These are phyloP conservation scores for Suillus paluster DNA, from an alignment of 768 basidiomycete species.

Conservation along the genomic window DNA sequence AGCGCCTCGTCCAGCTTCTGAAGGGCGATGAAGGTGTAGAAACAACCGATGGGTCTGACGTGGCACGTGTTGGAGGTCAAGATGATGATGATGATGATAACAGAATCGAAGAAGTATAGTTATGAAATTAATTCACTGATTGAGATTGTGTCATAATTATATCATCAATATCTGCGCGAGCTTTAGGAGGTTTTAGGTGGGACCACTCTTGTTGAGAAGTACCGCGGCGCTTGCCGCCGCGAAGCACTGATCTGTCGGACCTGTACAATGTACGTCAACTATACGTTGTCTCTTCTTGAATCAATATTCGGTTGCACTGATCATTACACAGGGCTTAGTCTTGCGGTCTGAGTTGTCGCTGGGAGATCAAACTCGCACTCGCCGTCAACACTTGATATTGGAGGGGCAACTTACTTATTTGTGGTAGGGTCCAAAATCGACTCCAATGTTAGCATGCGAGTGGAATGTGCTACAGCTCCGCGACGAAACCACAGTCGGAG, in stretches of 20 bases:
- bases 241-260: too few relatives aligned
- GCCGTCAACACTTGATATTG: too few relatives aligned
- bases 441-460: neutral
- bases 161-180: neutral
- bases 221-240: too few relatives aligned
- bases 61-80: constrained; percentile 23
- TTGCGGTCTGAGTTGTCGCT: neutral
- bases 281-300: neutral
- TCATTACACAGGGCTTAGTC: neutral
- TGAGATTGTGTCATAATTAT: neutral
- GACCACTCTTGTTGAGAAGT: neutral
- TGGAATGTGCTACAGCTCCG: neutral
- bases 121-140: neutral
- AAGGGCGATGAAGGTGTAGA: constrained; percentile 74
- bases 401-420: too few relatives aligned
- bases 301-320: too few relatives aligned
- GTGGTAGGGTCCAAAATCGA: neutral
- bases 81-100: constrained; percentile 66
- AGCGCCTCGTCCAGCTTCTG: constrained; percentile 85
- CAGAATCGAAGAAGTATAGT: constrained; percentile 76
- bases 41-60: constrained; percentile 43
- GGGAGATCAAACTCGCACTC: too few relatives aligned
- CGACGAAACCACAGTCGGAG: neutral
- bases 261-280: too few relatives aligned
- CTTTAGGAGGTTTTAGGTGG: neutral